Percentiles rank a stretch among this genome's conserved stretches.
phyloP scores from a whole-genome alignment of 148 eudicot genomes.

The Salicornia ramosissima region DNA sequence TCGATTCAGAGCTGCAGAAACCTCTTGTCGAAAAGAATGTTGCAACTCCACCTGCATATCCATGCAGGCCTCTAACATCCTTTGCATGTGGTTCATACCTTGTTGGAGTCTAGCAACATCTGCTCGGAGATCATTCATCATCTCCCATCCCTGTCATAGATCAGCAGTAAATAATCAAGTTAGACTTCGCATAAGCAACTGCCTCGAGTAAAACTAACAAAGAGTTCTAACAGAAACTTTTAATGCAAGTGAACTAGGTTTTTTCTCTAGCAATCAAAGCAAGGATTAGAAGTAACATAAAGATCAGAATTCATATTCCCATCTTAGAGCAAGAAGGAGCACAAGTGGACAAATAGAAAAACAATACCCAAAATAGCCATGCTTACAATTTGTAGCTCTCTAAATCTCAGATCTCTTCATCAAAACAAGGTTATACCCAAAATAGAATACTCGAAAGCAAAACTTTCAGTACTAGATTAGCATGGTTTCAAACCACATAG shows the following conservation, averaged over 20 bases:
- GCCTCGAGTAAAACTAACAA: too few relatives aligned
- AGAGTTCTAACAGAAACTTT: too few relatives aligned
- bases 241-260: too few relatives aligned
- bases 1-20: slow-evolving; percentile 90
- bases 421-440: not conserved
- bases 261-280: too few relatives aligned
- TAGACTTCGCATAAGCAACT: not conserved
- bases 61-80: slow-evolving; percentile 97
- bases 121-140: slow-evolving; percentile 82
- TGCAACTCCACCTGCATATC: slow-evolving; percentile 99
- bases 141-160: slow-evolving; percentile 84
- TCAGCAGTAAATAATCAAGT: slow-evolving; percentile 15
- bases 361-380: too few relatives aligned
- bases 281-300: too few relatives aligned
- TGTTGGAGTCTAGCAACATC: slow-evolving; percentile 94
- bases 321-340: too few relatives aligned
- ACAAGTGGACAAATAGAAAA: too few relatives aligned
- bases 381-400: not conserved
- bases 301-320: too few relatives aligned
- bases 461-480: not conserved
- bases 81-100: slow-evolving; percentile 98
- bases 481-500: not conserved
- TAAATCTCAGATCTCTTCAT: not conserved
- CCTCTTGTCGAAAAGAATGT: slow-evolving; percentile 95
- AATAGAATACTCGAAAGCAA: not conserved